Base-by-base conservation (phyloP, 805 yeast species). In the Teunomyces atbi region DNA sequence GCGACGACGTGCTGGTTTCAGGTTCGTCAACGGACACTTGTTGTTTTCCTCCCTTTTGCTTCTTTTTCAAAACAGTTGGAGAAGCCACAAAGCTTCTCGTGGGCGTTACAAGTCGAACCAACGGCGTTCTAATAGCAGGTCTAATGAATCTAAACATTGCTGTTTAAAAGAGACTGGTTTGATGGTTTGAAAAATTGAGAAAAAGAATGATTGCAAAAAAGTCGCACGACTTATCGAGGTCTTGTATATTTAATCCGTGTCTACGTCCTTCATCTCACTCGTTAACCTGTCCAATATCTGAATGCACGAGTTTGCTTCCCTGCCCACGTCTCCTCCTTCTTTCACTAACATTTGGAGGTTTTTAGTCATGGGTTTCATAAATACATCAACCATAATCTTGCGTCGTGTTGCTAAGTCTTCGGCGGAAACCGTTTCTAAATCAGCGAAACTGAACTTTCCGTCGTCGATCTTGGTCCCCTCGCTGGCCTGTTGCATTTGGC, bases 281-380 rank as follows among this genome's bases (percentile, higher is more conserved):
- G 23, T 33, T 30, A 52, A 42, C 29, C 40, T 40, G 23, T 49
- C 50, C 46, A 51, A 21, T 12, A 54, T 16, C 19, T 30, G 54
- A 33, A 62, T 29, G 52, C 70, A 60, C 11, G 56, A 53, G 40
- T 62, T 61, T 18, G 74, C 72, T 47, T 69, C 76, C 50, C 82
- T 76, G 2, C 90, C 90, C 15, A 77, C 67, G 41, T 83, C 88
- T 1, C 91, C 91, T 10, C 89, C 95, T 52, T 86, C 94, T 55
- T 80, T 81, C 7, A 81, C 62, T 27, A 80, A 56, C 33, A 69
- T 69, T 1, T 65, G 68, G 18, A 84, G 68, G 30, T 87, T 84
- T 40, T 68, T 73, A 16, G 56, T 45, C 42, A 87, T 68, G 8
- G 78, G 79, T 1, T 63, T 62, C 37, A 66, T 56, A 56, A 82